Percentiles rank a stretch among this genome's conserved stretches.
Evolutionary conservation across 2,329 filamentous ascomycete genomes (phyloP).

Genomic region (Penicillium nordicum): DNA sequence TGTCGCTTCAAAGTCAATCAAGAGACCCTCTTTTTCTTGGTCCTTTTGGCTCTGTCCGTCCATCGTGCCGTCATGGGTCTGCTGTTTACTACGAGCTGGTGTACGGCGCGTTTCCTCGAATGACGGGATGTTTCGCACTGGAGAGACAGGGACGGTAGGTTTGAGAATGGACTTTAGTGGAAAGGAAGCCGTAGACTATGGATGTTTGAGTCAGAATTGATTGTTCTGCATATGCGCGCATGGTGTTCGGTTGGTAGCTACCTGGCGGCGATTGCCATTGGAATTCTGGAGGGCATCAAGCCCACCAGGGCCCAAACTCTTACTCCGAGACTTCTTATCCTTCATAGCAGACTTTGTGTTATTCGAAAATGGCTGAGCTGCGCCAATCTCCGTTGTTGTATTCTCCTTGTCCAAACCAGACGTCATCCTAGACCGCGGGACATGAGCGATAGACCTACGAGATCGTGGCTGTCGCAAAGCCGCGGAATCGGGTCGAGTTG

Average conservation of each 20-base stretch:
- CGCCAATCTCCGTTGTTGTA: slow-evolving; percentile 63
- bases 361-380: slow-evolving; percentile 31
- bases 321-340: slow-evolving; percentile 75
- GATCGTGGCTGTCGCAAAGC: slow-evolving; percentile 39
- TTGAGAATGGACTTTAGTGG: slow-evolving; percentile 72
- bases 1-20: slow-evolving; percentile 46
- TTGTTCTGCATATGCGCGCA: slow-evolving; percentile 1
- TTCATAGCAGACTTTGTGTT: slow-evolving; percentile 39
- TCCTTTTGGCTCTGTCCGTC: slow-evolving; percentile 11
- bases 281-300: slow-evolving; percentile 75
- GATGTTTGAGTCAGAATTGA: slow-evolving; percentile 10
- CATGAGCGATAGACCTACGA: slow-evolving; percentile 69
- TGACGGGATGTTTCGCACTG: slow-evolving; percentile 64
- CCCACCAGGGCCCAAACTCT: slow-evolving; percentile 91
- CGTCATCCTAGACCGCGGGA: slow-evolving; percentile 50
- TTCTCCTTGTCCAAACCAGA: slow-evolving; percentile 70
- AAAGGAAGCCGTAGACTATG: slow-evolving; percentile 40
- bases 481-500: slow-evolving; percentile 35
- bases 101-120: slow-evolving; percentile 51
- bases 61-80: slow-evolving; percentile 13
- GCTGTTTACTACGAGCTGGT: slow-evolving; percentile 33
- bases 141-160: slow-evolving; percentile 64
- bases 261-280: slow-evolving; percentile 74
- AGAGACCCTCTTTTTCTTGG: slow-evolving; percentile 30
- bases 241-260: slow-evolving; percentile 44